Percentiles rank a stretch among this genome's conserved stretches.
Evolutionary conservation across 345 rosid species (phyloP).

Genomic region (Boechera retrofracta): DNA sequence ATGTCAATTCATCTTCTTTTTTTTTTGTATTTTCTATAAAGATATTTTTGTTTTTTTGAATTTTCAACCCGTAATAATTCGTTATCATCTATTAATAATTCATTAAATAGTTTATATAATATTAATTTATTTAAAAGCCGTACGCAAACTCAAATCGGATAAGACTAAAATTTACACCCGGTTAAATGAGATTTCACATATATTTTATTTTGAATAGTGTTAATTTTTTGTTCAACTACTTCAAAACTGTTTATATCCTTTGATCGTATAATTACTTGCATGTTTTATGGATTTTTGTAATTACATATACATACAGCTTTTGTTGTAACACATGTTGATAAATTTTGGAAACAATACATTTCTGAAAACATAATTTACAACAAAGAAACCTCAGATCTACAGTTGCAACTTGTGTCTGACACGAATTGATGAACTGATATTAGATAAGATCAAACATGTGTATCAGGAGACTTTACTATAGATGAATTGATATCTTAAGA

Average conservation of each 20-base stretch:
- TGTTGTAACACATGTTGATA: not conserved
- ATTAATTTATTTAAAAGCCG: not conserved
- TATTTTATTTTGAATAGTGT: not conserved
- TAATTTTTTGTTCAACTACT: not conserved
- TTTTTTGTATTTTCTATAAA: not conserved
- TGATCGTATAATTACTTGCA: not conserved
- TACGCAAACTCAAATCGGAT: slow-evolving; percentile 11
- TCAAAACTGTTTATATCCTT: not conserved
- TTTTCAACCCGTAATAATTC: slow-evolving; percentile 22
- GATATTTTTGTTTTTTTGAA: not conserved
- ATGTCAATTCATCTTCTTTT: slow-evolving; percentile 18
- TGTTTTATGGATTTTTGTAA: not conserved
- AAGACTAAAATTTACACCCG: not conserved
- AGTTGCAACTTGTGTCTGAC: slow-evolving; percentile 24
- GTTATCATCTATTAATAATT: not conserved
- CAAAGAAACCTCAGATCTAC: slow-evolving; percentile 1
- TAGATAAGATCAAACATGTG: slow-evolving; percentile 32
- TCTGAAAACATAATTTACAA: not conserved
- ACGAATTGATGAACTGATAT: not conserved
- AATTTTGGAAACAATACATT: not conserved
- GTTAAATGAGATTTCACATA: not conserved
- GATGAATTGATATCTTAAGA: not conserved
- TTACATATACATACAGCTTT: not conserved
- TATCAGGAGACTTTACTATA: slow-evolving; percentile 7
- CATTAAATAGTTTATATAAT: not conserved